Evolutionary conservation across 441 rosid species (phyloP).

Genomic region (Aquilaria agallochum): DNA sequence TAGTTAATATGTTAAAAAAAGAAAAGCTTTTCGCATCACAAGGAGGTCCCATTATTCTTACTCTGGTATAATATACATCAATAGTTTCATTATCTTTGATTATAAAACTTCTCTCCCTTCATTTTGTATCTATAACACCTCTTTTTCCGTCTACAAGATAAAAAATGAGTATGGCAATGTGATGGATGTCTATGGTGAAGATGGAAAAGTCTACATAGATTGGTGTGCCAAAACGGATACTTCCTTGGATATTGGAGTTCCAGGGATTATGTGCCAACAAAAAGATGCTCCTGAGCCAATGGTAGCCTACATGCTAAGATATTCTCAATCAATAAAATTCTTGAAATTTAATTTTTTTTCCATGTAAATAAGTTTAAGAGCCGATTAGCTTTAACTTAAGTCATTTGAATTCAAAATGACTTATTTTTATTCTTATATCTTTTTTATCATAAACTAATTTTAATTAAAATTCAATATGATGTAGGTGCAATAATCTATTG

Average conservation of each 20-base stretch:
- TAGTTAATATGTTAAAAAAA: slow-evolving; percentile 34
- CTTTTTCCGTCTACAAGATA: slow-evolving; percentile 27
- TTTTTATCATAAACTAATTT: no score
- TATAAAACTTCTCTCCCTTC: no score
- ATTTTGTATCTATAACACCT: no score
- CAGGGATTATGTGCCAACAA: slow-evolving; percentile 89
- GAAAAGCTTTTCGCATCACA: slow-evolving; percentile 44
- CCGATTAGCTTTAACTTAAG: no score
- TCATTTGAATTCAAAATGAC: no score
- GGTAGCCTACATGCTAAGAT: slow-evolving; percentile 18
- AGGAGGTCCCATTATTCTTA: slow-evolving; percentile 48
- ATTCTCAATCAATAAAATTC: no score
- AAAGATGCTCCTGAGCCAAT: slow-evolving; percentile 56
- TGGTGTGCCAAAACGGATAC: slow-evolving; percentile 70
- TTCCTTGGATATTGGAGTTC: slow-evolving; percentile 46
- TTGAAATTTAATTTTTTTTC: no score
- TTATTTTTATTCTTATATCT: no score
- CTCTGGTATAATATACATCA: slow-evolving; percentile 40
- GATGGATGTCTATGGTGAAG: slow-evolving; percentile 31
- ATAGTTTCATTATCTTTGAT: no score
- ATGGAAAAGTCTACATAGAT: slow-evolving; percentile 40
- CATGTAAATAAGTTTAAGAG: no score
- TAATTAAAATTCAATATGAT: no score
- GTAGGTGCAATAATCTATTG: no score
- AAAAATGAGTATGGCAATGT: slow-evolving; percentile 78